These are phyloP conservation scores for Saccharomyces cerevisiae DNA, from an alignment of 805 yeast species.

Conservation along the genomic window DNA sequence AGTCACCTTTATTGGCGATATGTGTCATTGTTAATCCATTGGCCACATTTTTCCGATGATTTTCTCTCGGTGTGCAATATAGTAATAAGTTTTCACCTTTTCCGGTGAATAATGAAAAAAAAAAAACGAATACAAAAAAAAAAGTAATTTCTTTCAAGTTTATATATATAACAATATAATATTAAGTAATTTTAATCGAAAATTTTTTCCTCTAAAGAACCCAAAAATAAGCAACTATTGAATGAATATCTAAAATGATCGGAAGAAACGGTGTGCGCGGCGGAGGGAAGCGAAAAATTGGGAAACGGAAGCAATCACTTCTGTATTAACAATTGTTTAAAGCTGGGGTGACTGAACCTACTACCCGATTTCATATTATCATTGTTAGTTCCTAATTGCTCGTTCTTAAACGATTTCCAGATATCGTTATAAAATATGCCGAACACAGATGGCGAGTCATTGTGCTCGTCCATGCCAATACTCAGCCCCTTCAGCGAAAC, in stretches of 20 bases:
- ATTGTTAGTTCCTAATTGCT: background rate
- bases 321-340: constrained; percentile 5
- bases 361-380: background rate
- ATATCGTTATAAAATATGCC: constrained; percentile 29
- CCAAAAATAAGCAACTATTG: background rate
- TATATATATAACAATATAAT: background rate
- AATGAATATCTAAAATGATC: background rate
- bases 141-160: background rate
- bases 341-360: constrained; percentile 8
- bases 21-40: no score
- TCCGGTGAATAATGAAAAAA: background rate
- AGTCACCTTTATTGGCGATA: background rate
- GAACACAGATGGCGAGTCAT: constrained; percentile 28
- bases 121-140: background rate
- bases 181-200: background rate
- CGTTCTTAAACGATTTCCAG: constrained; percentile 9
- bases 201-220: background rate
- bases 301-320: background rate
- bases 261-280: background rate
- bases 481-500: constrained; percentile 21
- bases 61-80: background rate
- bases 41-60: background rate
- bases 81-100: background rate
- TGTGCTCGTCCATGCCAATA: constrained; percentile 14
- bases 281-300: background rate